Evolutionary conservation across 768 basidiomycete species (phyloP).

Genomic region (Gelatoporia subvermispora): DNA sequence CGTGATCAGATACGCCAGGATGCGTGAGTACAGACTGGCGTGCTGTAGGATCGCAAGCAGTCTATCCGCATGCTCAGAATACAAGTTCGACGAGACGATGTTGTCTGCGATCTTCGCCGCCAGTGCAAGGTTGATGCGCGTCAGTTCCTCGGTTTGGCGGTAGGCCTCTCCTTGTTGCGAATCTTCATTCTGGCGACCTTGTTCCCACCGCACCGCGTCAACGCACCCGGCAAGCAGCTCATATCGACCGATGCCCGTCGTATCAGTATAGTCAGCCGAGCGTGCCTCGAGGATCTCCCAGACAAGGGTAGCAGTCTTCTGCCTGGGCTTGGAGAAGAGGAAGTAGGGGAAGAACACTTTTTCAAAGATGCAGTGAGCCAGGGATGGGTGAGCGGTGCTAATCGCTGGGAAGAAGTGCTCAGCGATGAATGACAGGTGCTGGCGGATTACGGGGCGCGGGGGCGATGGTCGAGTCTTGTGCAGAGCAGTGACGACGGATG

Average conservation of each 20-base stretch:
- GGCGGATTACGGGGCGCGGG: conserved; percentile 45
- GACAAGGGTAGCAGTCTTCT: conserved; percentile 57
- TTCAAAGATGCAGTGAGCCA: conserved; percentile 37
- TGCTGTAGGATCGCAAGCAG: conserved; percentile 51
- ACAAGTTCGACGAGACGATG: conserved; percentile 48
- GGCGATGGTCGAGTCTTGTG: conserved; percentile 35
- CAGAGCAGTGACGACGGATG: conserved; percentile 35
- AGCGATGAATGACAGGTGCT: conserved; percentile 55
- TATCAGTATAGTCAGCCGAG: conserved; percentile 17
- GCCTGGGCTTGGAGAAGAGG: conserved; percentile 66
- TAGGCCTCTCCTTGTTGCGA: conserved; percentile 21
- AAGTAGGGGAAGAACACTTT: conserved; percentile 67
- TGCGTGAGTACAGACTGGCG: conserved; percentile 44
- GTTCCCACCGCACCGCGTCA: conserved; percentile 34
- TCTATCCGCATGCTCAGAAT: conserved; percentile 36
- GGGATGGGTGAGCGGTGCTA: conserved; percentile 2
- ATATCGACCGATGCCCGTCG: conserved; percentile 9
- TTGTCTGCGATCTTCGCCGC: conserved; percentile 66
- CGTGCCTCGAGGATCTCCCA: conserved; percentile 66
- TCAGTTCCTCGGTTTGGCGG: conserved; percentile 40
- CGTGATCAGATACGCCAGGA: conserved; percentile 58
- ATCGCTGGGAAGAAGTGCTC: conserved; percentile 36
- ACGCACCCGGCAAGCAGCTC: conserved; percentile 57
- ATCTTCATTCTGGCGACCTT: conserved; percentile 26
- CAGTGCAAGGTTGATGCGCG: conserved; percentile 47